Percentiles rank a stretch among this genome's conserved stretches.
These are phyloP conservation scores for Zygnema circumcarinatum DNA, from an alignment of 139 green algal species.

Conservation along the genomic window DNA sequence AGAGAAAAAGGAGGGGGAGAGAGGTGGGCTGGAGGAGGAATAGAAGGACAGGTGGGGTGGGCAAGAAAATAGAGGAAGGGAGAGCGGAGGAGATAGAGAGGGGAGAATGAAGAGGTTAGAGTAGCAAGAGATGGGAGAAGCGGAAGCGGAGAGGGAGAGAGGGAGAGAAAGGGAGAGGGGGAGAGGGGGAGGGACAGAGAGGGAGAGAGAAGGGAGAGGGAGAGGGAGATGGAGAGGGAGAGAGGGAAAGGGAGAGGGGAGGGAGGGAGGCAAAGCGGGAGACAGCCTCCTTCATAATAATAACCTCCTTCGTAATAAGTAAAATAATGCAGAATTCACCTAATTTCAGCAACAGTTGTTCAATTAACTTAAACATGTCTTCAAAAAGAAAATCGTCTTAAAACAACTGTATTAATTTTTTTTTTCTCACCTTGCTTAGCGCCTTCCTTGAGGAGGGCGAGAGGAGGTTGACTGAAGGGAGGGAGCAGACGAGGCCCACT, in stretches of 20 bases:
- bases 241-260: not conserved
- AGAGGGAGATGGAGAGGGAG: not conserved
- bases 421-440: not conserved
- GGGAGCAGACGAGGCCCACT: not conserved
- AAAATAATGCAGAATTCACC: not conserved
- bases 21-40: not conserved
- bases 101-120: not conserved
- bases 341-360: not conserved
- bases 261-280: not conserved
- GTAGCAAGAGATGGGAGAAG: not conserved
- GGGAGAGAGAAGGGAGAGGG: not conserved
- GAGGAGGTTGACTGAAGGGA: too few species aligned
- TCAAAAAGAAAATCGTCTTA: too few species aligned
- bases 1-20: not conserved
- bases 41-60: not conserved
- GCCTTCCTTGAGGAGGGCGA: too few species aligned
- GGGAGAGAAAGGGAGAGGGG: not conserved
- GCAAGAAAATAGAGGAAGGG: not conserved
- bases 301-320: too few species aligned
- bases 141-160: not conserved
- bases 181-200: not conserved
- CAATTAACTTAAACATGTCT: not conserved
- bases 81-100: not conserved
- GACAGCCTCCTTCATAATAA: not conserved
- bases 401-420: not conserved